Conservation (phyloP, 1,139 yeast species). For the Kluyveromyces sp. region DNA sequence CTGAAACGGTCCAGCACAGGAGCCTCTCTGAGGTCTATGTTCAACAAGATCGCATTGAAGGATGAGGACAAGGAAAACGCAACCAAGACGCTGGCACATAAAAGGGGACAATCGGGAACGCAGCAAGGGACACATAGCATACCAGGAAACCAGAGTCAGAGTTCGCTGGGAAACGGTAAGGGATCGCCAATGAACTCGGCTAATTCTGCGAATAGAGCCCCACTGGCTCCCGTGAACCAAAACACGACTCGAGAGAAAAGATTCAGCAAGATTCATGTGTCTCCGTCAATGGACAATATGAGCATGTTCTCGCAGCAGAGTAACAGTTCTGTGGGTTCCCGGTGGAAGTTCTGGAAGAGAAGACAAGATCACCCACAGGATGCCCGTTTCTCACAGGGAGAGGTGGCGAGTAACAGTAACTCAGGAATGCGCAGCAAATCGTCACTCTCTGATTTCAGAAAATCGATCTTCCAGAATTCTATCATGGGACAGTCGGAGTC, state of each 20-base stretch:
- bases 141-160: not conserved
- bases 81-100: slow-evolving; percentile 1
- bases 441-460: slow-evolving; percentile 25
- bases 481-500: slow-evolving; percentile 2
- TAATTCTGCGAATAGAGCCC: slow-evolving; percentile 9
- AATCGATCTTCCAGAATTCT: slow-evolving; percentile 14
- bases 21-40: slow-evolving; percentile 26
- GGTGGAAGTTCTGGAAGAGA: slow-evolving; percentile 33
- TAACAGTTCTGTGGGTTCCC: slow-evolving; percentile 18
- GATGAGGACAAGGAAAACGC: slow-evolving; percentile 21
- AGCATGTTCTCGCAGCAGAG: slow-evolving; percentile 15
- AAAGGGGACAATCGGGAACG: slow-evolving; percentile 8
- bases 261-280: not conserved
- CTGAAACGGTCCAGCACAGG: slow-evolving; percentile 29
- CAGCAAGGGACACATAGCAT: not conserved
- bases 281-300: slow-evolving; percentile 13
- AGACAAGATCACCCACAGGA: slow-evolving; percentile 7
- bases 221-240: slow-evolving; percentile 10
- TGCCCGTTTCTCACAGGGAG: not conserved
- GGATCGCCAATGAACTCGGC: slow-evolving; percentile 5
- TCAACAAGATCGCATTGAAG: slow-evolving; percentile 22
- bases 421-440: slow-evolving; percentile 16
- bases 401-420: not conserved
- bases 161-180: slow-evolving; percentile 6
- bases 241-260: slow-evolving; percentile 8